Percentiles rank a stretch among this genome's conserved stretches.
These are phyloP conservation scores for Aspergillus egyptiacus DNA, from an alignment of 495 filamentous ascomycete genomes.

Conservation along the genomic window DNA sequence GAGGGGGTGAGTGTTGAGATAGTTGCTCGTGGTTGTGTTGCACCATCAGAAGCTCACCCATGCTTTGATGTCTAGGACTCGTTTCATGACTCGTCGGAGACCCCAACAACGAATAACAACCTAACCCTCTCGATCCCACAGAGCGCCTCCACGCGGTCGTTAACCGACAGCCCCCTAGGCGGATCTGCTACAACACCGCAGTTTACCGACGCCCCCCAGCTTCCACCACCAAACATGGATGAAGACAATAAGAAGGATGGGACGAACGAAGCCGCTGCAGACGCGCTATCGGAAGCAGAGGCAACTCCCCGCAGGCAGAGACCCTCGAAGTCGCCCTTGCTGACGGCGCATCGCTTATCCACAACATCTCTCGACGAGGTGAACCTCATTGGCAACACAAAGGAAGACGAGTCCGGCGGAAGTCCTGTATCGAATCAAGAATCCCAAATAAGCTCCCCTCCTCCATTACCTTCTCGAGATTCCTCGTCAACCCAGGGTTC, in stretches of 20 bases:
- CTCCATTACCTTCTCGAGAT: slow-evolving; percentile 47
- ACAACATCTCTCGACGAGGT: slow-evolving; percentile 64
- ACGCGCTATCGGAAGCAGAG: slow-evolving; percentile 25
- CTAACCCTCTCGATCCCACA: slow-evolving; percentile 33
- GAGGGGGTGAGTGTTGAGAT: slow-evolving; percentile 41
- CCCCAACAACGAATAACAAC: slow-evolving; percentile 25
- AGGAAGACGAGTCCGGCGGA: slow-evolving; percentile 30
- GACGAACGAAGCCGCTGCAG: slow-evolving; percentile 19
- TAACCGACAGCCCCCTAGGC: slow-evolving; percentile 45
- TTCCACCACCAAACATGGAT: slow-evolving; percentile 29
- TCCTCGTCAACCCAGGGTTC: slow-evolving; percentile 37
- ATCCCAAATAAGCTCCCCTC: slow-evolving; percentile 35
- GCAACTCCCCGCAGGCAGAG: slow-evolving; percentile 31
- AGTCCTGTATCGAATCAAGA: slow-evolving; percentile 17
- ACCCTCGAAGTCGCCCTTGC: slow-evolving; percentile 47
- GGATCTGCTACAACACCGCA: slow-evolving; percentile 34
- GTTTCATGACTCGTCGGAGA: slow-evolving; percentile 72
- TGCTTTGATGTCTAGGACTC: slow-evolving; percentile 51
- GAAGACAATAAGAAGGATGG: slow-evolving; percentile 30
- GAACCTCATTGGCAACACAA: slow-evolving; percentile 53
- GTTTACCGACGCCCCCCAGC: slow-evolving; percentile 30
- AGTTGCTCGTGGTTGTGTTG: slow-evolving; percentile 12
- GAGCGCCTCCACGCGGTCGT: slow-evolving; percentile 37
- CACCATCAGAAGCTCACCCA: slow-evolving; percentile 1
- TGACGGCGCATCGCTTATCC: slow-evolving; percentile 59